phyloP scores from a whole-genome alignment of 2,329 filamentous ascomycete species.

The Hymenotorrendiella dingleyae region DNA sequence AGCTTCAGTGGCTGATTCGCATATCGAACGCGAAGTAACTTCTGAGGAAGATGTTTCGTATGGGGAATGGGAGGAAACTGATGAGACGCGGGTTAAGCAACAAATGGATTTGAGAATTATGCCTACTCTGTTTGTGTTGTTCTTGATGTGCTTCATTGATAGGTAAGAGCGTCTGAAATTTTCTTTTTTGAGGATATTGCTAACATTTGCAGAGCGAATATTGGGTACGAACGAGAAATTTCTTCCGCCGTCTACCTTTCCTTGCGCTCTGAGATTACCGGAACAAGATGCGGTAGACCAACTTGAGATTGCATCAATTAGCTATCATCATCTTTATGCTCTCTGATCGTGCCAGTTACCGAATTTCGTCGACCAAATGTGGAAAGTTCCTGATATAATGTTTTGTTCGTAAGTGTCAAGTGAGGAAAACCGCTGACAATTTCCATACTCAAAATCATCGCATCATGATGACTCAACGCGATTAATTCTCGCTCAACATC shows the following conservation, averaged over 20 bases:
- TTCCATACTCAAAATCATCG: constrained; percentile 47
- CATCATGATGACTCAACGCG: constrained; percentile 60
- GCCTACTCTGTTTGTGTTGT: constrained; percentile 11
- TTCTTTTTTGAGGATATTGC: neutral
- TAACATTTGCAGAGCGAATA: constrained; percentile 2
- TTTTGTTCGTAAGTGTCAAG: too few species aligned
- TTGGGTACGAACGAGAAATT: neutral
- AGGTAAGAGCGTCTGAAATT: constrained; percentile 1
- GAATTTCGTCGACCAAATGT: too few species aligned
- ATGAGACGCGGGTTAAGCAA: constrained; percentile 12
- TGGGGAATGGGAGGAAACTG: constrained; percentile 11
- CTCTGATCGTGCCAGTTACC: too few species aligned
- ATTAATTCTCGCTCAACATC: constrained; percentile 58
- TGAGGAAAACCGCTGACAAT: too few species aligned
- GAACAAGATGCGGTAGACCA: too few species aligned
- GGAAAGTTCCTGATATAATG: too few species aligned
- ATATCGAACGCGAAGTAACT: constrained; percentile 6
- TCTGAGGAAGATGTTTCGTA: constrained; percentile 8
- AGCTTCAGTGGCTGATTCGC: neutral
- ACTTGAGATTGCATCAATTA: too few species aligned
- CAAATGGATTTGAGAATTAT: constrained; percentile 13
- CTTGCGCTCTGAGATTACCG: too few species aligned
- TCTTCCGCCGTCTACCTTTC: too few species aligned
- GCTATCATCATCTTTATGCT: too few species aligned
- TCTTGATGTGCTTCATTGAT: constrained; percentile 17